Evolutionary conservation across 768 basidiomycete species (phyloP), one percentile per base, ranked within the genome.

Genomic region (Auriscalpium microsporum): DNA sequence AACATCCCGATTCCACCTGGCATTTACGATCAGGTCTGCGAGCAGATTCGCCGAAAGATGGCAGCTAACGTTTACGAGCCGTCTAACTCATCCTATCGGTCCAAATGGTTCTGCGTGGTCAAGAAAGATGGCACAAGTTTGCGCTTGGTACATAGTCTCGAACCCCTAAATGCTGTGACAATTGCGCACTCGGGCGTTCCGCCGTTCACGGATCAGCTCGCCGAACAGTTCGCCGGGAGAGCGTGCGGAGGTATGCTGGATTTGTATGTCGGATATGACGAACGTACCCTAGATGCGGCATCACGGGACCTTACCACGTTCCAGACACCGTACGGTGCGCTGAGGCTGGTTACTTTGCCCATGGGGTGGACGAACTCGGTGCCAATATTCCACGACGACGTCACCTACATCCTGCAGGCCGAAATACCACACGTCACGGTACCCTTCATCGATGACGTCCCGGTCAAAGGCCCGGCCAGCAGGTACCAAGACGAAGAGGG

Each of bases 341-440:
- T 73, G 0, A 58, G 66, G 0, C 63, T 76, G 0, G 65, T 64
- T 1, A 62, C 64, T 0, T 56, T 77, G 0, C 73, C 74, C 0
- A 74, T 74, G 72, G 78, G 75, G 0, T 73, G 64, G 44, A 75
- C 75, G 0, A 76, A 77, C 28, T 70, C 68, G 0, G 66, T 71
- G 0, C 69, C 68, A 0, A 72, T 76, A 1, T 72, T 75, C 47
- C 73, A 78, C 14, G 71, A 68, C 13, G 68, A 76, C 53, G 65
- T 75, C 7, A 64, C 64, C 0, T 68, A 69, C 36, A 71, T 76
- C 8, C 56, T 78, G 0, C 63, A 71, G 46, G 55, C 65, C 0
- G 70, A 78, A 55, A 77, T 79, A 2, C 74, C 73, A 14, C 23
- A 74, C 3, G 21, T 64, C 7, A 71, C 71, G 0, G 56, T 60